Evolutionary conservation across 805 yeast genomes (phyloP).

Genomic region (Yamadazyma sp.): DNA sequence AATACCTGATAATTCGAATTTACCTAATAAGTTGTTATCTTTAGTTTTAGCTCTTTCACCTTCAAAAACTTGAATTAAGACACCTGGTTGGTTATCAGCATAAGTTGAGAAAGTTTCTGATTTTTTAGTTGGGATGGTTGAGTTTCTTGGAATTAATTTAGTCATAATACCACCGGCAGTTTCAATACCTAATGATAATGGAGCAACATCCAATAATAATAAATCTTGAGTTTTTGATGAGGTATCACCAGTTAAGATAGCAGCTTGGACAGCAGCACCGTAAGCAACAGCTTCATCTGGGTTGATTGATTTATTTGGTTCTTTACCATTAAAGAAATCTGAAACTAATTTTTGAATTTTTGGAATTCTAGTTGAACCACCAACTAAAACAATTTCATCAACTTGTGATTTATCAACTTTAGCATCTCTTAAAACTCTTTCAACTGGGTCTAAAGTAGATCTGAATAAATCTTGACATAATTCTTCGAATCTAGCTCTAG

Average conservation of each 20-base stretch:
- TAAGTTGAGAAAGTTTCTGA: slow-evolving; percentile 95
- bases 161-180: slow-evolving; percentile 99
- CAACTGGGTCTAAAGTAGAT: slow-evolving; percentile 92
- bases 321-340: slow-evolving; percentile 96
- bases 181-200: slow-evolving; percentile 95
- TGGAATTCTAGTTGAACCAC: slow-evolving; percentile 99
- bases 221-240: slow-evolving; percentile 95
- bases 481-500: slow-evolving; percentile 98
- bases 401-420: slow-evolving; percentile 86
- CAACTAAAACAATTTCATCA: slow-evolving; percentile 90
- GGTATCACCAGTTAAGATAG: slow-evolving; percentile 92
- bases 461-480: slow-evolving; percentile 92
- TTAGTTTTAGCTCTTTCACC: slow-evolving; percentile 97
- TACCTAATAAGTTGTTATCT: slow-evolving; percentile 95
- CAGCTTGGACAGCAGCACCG: slow-evolving; percentile 99
- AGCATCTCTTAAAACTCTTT: slow-evolving; percentile 88
- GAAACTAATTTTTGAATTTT: slow-evolving; percentile 92
- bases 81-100: slow-evolving; percentile 99
- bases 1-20: slow-evolving; percentile 92
- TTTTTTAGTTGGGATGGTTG: slow-evolving; percentile 96
- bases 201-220: slow-evolving; percentile 93
- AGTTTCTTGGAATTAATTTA: slow-evolving; percentile 96
- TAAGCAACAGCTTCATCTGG: slow-evolving; percentile 99
- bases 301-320: slow-evolving; percentile 93
- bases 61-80: slow-evolving; percentile 92